Evolutionary conservation across 2,329 filamentous ascomycete genomes (phyloP), one percentile per base, ranked within the genome.

Genomic region (Hortaea werneckii): DNA sequence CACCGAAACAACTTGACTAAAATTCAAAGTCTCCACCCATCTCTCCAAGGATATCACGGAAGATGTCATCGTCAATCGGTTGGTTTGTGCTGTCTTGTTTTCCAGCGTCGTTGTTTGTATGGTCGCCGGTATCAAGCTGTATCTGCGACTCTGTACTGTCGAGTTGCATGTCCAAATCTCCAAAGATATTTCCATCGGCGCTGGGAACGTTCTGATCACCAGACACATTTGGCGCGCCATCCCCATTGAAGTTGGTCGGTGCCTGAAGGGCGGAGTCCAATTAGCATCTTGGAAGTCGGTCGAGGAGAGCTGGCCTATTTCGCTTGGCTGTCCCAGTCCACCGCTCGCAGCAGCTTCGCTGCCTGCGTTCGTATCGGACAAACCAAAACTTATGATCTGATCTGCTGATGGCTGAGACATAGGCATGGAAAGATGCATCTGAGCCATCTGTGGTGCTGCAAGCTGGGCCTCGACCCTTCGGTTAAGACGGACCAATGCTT

Each of bases 381-480:
- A 49, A 12, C 61, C 60, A 9, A 66, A 54, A 7, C 60, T 62
- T 43, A 65, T 62, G 37, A 65, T 56, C 37, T 63, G 61, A 30
- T 62, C 59, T 8, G 54, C 54, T 44, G 44, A 40, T 50, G 57
- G 43, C 43, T 56, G 40, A 28, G 50, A 51, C 38, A 57, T 54
- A 4, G 60, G 52, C 13, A 56, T 52, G 9, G 55, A 38, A 40
- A 58, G 43, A 9, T 49, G 49, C 40, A 63, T 54, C 8, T 51
- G 46, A 8, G 58, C 50, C 29, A 84, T 73, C 58, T 83, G 80
- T n/a, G 75, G 73, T 62, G 86, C 80, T 8, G 85, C 80, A 29
- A 58, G 51, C 40, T 66, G 62, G 1, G 56, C 52, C 40, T 63
- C 58, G 2, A 65, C 60, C n/a, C 55, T 50, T 11, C 60, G 52